Evolutionary conservation across 805 yeast species (phyloP).

Genomic region (Blastobotrys parvus): DNA sequence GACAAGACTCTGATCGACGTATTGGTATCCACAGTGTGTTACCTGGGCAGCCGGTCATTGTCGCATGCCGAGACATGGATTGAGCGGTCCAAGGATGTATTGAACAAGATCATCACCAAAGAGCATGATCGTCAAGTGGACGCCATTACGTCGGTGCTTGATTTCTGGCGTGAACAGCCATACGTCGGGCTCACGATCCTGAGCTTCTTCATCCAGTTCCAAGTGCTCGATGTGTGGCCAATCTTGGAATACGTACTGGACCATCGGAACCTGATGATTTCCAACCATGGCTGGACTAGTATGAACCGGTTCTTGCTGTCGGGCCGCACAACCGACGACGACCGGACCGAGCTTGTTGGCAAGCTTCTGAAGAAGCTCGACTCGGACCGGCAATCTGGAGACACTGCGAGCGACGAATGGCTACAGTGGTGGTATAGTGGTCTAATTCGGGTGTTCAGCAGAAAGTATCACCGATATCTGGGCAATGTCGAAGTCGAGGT

Average conservation of each 20-base stretch:
- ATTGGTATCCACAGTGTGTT: conserved; percentile 62
- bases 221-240: conserved; percentile 35
- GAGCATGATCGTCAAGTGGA: conserved; percentile 29
- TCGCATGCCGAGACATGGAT: conserved; percentile 62
- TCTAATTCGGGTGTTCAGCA: background rate
- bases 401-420: background rate
- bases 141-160: conserved; percentile 47
- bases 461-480: background rate
- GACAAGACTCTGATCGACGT: conserved; percentile 47
- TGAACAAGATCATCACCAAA: conserved; percentile 25
- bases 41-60: conserved; percentile 81
- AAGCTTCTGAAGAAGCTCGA: background rate
- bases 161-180: conserved; percentile 59
- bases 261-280: conserved; percentile 20
- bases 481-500: background rate
- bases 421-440: conserved; percentile 1
- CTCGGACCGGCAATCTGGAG: background rate
- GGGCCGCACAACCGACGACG: background rate
- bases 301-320: background rate
- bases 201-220: conserved; percentile 42
- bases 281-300: conserved; percentile 23
- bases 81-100: conserved; percentile 31
- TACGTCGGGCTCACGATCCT: conserved; percentile 55
- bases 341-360: background rate
- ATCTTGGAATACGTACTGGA: conserved; percentile 38